phyloP scores from a whole-genome alignment of 192 early-diverging fungal genomes.

The Podila horticola region DNA sequence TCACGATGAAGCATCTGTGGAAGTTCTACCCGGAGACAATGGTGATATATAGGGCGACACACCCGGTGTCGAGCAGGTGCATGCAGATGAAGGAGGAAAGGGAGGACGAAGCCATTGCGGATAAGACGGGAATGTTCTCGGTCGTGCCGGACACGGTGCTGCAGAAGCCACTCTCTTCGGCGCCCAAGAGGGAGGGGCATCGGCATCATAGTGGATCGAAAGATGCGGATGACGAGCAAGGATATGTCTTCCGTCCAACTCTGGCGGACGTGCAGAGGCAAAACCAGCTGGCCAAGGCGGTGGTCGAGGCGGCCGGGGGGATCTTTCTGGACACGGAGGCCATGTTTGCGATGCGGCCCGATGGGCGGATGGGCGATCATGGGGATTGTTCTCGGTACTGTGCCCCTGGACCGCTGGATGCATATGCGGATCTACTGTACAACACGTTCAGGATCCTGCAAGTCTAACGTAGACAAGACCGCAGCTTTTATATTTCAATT shows the following conservation, averaged over 20 bases:
- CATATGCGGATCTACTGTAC: constrained; percentile 52
- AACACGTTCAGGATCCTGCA: constrained; percentile 42
- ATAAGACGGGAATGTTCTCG: constrained; percentile 5
- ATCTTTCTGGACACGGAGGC: constrained; percentile 61
- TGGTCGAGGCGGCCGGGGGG: constrained; percentile 63
- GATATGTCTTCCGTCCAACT: constrained; percentile 12
- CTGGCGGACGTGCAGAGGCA: constrained; percentile 57
- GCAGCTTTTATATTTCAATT: too few species aligned
- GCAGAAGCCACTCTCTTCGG: constrained; percentile 34
- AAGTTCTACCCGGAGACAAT: constrained; percentile 47
- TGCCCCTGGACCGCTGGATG: constrained; percentile 67
- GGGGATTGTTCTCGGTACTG: constrained; percentile 65
- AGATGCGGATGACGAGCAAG: constrained; percentile 6
- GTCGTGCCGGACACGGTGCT: constrained; percentile 25
- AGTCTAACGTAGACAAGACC: not conserved
- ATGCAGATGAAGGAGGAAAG: constrained; percentile 36
- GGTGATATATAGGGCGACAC: constrained; percentile 59
- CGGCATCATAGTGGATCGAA: not conserved
- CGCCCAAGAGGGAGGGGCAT: constrained; percentile 45
- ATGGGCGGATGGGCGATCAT: constrained; percentile 63
- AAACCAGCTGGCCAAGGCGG: constrained; percentile 58
- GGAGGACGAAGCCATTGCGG: constrained; percentile 43
- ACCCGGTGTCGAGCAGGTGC: constrained; percentile 58
- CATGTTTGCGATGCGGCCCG: constrained; percentile 56
- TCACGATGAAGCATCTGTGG: constrained; percentile 54